A percentile compares a stretch with the other conserved stretches of the same genome.
phyloP scores from a whole-genome alignment of 805 yeast genomes.

The Candida pseudofarinosa region DNA sequence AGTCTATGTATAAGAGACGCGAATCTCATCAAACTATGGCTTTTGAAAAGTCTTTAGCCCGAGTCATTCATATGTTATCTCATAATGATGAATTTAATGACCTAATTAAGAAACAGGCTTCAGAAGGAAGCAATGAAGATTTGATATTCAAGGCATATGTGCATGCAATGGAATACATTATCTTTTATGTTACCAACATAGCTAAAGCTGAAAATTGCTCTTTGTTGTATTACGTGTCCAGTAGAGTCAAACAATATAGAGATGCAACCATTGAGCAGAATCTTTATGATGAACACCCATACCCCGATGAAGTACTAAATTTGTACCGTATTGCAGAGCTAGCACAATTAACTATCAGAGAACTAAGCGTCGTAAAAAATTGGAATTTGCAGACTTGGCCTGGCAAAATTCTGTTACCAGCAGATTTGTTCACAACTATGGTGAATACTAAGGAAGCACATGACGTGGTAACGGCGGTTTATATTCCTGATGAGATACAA shows the following conservation, averaged over 20 bases:
- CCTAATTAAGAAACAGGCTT: constrained; percentile 17
- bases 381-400: constrained; percentile 84
- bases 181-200: constrained; percentile 56
- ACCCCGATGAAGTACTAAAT: constrained; percentile 27
- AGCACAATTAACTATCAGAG: constrained; percentile 61
- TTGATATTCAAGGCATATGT: constrained; percentile 40
- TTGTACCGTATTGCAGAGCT: constrained; percentile 71
- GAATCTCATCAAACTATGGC: constrained; percentile 35
- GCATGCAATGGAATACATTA: constrained; percentile 56
- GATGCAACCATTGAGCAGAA: constrained; percentile 47
- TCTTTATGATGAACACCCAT: constrained; percentile 17
- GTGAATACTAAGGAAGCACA: constrained; percentile 55
- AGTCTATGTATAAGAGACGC: constrained; percentile 47
- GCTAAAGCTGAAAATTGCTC: constrained; percentile 67
- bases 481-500: constrained; percentile 46
- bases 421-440: constrained; percentile 68
- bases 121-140: constrained; percentile 11
- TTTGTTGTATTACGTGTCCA: constrained; percentile 68
- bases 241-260: constrained; percentile 72
- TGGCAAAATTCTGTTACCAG: constrained; percentile 64
- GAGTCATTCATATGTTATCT: constrained; percentile 66
- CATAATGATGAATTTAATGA: constrained; percentile 67
- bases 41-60: constrained; percentile 63
- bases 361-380: constrained; percentile 49
- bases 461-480: constrained; percentile 49